phyloP scores from a whole-genome alignment of 2,329 filamentous ascomycete species.

The Chrysosporium keratinophilum region DNA sequence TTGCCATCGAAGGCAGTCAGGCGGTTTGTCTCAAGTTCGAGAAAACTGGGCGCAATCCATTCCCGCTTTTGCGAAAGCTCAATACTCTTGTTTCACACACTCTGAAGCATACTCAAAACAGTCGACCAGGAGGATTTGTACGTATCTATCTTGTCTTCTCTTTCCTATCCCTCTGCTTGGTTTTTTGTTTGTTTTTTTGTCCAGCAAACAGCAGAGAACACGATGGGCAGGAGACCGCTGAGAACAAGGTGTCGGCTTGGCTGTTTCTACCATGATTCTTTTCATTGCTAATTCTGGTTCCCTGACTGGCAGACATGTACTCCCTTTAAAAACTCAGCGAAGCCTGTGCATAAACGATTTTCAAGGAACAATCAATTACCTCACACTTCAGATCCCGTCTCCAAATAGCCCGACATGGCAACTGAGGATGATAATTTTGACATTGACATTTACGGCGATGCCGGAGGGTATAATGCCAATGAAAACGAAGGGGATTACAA shows the following conservation, averaged over 20 bases:
- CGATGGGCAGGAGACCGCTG: not conserved
- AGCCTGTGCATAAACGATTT: constrained; percentile 33
- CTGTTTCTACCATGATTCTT: not conserved
- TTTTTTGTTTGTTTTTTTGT: not conserved
- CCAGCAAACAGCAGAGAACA: not conserved
- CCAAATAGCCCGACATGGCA: constrained; percentile 33
- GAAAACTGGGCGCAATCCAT: constrained; percentile 11
- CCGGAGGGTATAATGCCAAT: constrained; percentile 38
- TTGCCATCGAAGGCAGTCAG: constrained; percentile 23
- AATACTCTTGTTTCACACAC: constrained; percentile 9
- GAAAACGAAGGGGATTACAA: constrained; percentile 40
- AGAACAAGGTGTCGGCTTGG: not conserved
- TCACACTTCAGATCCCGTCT: constrained; percentile 24
- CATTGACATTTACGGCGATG: constrained; percentile 60
- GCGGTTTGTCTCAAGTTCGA: constrained; percentile 15
- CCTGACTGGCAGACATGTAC: constrained; percentile 36
- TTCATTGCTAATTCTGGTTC: constrained; percentile 31
- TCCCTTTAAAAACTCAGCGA: constrained; percentile 27
- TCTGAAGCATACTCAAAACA: constrained; percentile 10
- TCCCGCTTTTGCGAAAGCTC: constrained; percentile 14
- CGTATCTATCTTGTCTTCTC: constrained; percentile 19
- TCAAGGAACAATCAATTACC: constrained; percentile 26
- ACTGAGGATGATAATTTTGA: constrained; percentile 60
- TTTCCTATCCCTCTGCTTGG: constrained; percentile 6
- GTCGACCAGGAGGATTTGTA: constrained; percentile 18